Conservation (phyloP, 345 rosid genomes). For the Dipteronia sinensis region DNA sequence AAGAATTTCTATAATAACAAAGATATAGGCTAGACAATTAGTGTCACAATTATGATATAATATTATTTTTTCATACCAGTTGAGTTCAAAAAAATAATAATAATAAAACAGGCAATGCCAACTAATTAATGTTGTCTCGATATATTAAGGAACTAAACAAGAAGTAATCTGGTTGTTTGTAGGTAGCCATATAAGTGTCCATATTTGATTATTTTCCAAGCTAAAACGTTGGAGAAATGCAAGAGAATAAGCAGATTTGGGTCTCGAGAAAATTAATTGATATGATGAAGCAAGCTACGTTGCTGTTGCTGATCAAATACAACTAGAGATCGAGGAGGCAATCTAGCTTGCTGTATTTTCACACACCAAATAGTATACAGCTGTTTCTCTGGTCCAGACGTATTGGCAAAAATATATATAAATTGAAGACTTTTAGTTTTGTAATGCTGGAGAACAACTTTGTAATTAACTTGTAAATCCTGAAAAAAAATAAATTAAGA, state of each 20-base stretch:
- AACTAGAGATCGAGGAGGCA: no score
- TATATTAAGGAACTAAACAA: not conserved
- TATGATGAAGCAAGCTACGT: not conserved
- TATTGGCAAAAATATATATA: no score
- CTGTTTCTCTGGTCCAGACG: no score
- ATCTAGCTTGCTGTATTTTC: no score
- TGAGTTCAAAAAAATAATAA: no score
- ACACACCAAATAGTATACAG: no score
- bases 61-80: not conserved
- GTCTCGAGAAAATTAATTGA: not conserved
- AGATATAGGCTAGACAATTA: not conserved
- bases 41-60: no score
- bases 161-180: not conserved
- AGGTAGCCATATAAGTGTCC: not conserved
- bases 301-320: not conserved
- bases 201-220: not conserved
- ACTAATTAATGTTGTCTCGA: not conserved
- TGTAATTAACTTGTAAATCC: no score
- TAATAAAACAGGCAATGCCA: no score
- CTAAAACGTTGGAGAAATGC: not conserved
- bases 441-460: no score
- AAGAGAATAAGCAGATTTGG: not conserved
- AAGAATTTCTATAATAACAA: not conserved
- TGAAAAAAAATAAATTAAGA: no score
- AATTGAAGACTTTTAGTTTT: no score